A percentile compares a stretch with the other conserved stretches of the same genome.
Conservation (phyloP, 2,329 filamentous ascomycete genomes). For the Epichloe gansuensis region DNA sequence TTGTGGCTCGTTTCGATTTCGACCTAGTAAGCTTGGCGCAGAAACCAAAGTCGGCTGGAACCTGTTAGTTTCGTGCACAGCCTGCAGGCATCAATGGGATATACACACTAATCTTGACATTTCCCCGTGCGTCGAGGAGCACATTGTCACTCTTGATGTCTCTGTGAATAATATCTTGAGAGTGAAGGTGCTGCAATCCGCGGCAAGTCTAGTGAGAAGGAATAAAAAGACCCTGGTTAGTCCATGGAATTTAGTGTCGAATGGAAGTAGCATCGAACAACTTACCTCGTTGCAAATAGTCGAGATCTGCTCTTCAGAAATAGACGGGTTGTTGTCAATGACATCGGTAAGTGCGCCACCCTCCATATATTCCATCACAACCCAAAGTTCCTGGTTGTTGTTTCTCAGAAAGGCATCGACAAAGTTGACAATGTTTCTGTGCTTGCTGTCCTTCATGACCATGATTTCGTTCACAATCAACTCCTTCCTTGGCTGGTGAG, state of each 20-base stretch:
- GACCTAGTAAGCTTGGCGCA: constrained; percentile 96
- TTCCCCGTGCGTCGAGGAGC: constrained; percentile 81
- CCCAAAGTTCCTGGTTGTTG: constrained; percentile 92
- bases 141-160: constrained; percentile 99
- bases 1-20: constrained; percentile 93
- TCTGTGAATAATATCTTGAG: constrained; percentile 94
- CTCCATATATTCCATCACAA: constrained; percentile 99
- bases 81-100: background rate
- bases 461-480: constrained; percentile 99
- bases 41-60: constrained; percentile 92
- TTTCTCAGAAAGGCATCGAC: constrained; percentile 93
- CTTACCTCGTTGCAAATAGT: constrained; percentile 92
- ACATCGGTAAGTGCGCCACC: constrained; percentile 95
- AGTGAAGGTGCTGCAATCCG: constrained; percentile 86
- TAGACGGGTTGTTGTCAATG: constrained; percentile 92
- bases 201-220: constrained; percentile 66
- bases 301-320: constrained; percentile 93
- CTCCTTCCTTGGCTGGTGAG: constrained; percentile 93
- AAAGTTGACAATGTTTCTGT: constrained; percentile 98
- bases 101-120: constrained; percentile 89
- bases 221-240: background rate
- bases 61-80: constrained; percentile 18
- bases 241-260: background rate
- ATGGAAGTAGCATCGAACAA: background rate
- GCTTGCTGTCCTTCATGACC: constrained; percentile 98